Evolutionary conservation across 164 flowering plant species (phyloP).

Genomic region (Aristolochia fimbriata): DNA sequence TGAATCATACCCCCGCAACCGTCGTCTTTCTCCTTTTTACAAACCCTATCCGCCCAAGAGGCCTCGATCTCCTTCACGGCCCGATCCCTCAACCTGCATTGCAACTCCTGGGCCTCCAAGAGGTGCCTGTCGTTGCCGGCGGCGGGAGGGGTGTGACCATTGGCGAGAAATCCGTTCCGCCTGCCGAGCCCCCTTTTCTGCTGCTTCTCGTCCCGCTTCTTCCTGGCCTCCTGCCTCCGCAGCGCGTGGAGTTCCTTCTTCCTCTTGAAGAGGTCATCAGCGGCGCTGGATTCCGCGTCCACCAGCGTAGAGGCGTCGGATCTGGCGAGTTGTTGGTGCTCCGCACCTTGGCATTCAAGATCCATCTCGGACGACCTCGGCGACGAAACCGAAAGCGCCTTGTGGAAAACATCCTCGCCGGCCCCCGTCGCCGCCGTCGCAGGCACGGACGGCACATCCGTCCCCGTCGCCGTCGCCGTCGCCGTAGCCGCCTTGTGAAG

Average conservation of each 20-base stretch:
- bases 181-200: conserved; percentile 4
- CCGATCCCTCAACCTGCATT: conserved; percentile 10
- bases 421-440: too few relatives aligned
- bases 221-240: conserved; percentile 40
- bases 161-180: conserved; percentile 1
- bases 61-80: conserved; percentile 5
- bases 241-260: conserved; percentile 39
- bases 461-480: too few relatives aligned
- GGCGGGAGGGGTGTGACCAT: not conserved
- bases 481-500: not conserved
- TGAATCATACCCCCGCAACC: not conserved
- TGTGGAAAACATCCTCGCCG: not conserved
- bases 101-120: conserved; percentile 10
- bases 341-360: not conserved
- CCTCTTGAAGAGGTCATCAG: conserved; percentile 1
- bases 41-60: conserved; percentile 1
- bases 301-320: not conserved
- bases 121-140: conserved; percentile 2
- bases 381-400: not conserved
- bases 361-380: not conserved
- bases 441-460: too few relatives aligned
- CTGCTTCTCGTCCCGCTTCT: conserved; percentile 32
- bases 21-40: not conserved
- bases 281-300: not conserved
- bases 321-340: not conserved